Evolutionary conservation across 164 flowering plant species (phyloP), one percentile per base, ranked within the genome.

Genomic region (Vitis rupestris): DNA sequence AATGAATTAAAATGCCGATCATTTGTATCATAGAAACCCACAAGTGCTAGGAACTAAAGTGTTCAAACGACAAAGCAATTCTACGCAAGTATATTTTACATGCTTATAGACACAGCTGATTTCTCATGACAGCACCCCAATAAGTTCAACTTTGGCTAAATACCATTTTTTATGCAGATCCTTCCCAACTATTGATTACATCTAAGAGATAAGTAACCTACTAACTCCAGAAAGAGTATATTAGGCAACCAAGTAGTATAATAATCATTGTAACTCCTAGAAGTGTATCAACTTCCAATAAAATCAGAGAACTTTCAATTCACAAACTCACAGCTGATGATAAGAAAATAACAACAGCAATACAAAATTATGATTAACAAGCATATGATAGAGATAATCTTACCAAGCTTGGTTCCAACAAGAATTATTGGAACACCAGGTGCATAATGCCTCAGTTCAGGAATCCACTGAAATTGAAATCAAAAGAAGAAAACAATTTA

Each of bases 361-460:
- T 19, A 19, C 8, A 47, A 64, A 13, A 29, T 50, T 11, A 31
- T 12, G 59, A 63, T 2, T 31, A 17, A 15, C 50, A 49, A 48
- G 52, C 44, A 53, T n/a, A 30, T 8, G 12, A 17, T 30, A 3
- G 70, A 66, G 11, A n/a, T 27, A 64, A 63, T 50, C 78, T 63
- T 70, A 86, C 89, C 89, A 30, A 86, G 86, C 69, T 87, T 87
- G 29, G 89, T 87, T 67, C 89, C 91, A 77, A 87, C 89, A 49
- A 87, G 88, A 75, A 87, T 79, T 16, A 87, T 82, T 57, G 91
- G 91, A 77, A 86, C 87, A 6, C 89, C 89, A 37, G 91, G 91
- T 23, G 89, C 89, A 79, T 84, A 87, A 74, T 87, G 91, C 75
- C 81, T 84, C 66, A 87, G 70, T 76, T 87, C 91, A 30, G 89